These are phyloP conservation scores for Corynespora cassiicola DNA, from an alignment of 2,329 filamentous ascomycete species.

Conservation along the genomic window DNA sequence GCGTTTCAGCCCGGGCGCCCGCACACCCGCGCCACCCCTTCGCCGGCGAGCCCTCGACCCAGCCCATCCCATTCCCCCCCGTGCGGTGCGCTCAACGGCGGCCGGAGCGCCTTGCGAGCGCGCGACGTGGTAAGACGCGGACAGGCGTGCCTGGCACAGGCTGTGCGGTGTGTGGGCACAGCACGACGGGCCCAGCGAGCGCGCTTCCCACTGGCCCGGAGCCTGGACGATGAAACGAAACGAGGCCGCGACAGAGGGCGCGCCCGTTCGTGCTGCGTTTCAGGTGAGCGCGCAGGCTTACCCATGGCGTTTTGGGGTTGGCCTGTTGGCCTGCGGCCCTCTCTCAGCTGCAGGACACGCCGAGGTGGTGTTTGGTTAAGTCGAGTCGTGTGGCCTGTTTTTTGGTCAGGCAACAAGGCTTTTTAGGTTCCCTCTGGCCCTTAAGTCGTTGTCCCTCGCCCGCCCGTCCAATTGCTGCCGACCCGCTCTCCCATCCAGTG, in stretches of 20 bases:
- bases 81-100: no score
- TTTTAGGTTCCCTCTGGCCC: conserved; percentile 3
- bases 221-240: conserved; percentile 29
- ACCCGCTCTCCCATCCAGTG: no score
- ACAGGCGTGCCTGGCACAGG: no score
- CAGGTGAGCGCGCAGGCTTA: conserved; percentile 33
- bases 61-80: no score
- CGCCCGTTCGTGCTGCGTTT: conserved; percentile 22
- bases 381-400: conserved; percentile 1
- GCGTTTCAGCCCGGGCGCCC: no score
- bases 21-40: no score
- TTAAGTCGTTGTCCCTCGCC: conserved; percentile 2
- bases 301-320: conserved; percentile 17
- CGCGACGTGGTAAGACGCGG: no score
- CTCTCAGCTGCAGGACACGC: no score
- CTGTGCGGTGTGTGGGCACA: conserved; percentile 6
- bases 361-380: conserved; percentile 6
- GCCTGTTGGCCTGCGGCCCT: conserved; percentile 9
- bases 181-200: conserved; percentile 10
- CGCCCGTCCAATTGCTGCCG: no score
- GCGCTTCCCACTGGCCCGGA: conserved; percentile 12
- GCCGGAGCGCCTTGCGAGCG: no score
- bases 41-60: no score
- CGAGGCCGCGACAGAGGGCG: conserved; percentile 17
- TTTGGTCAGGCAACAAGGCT: conserved; percentile 11